A percentile compares a stretch with the other conserved stretches of the same genome.
Conservation (phyloP, 2,329 filamentous ascomycete species). For the Thermothelomyces thermophilus region DNA sequence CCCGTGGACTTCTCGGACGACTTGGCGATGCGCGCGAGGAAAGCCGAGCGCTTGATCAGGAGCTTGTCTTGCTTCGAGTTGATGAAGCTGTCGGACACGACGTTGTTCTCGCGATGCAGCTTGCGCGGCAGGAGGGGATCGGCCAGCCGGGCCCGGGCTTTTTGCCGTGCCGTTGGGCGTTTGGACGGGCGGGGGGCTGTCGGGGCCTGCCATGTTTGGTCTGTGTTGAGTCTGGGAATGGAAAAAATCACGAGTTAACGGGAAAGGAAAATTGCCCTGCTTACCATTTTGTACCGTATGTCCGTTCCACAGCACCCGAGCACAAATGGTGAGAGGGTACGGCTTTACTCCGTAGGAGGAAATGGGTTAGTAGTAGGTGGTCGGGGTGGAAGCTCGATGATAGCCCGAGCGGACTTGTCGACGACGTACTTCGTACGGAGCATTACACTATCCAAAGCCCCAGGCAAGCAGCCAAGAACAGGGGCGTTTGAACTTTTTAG, state of each 20-base stretch:
- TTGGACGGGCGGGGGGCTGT: slow-evolving; percentile 31
- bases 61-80: slow-evolving; percentile 79
- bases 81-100: slow-evolving; percentile 53
- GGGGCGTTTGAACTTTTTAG: slow-evolving; percentile 25
- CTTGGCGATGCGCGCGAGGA: slow-evolving; percentile 71
- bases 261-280: not conserved
- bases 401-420: no score
- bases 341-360: no score
- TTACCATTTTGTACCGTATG: slow-evolving; percentile 2
- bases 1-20: slow-evolving; percentile 36
- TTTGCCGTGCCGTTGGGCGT: slow-evolving; percentile 50
- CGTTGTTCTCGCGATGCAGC: slow-evolving; percentile 45
- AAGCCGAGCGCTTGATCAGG: slow-evolving; percentile 70
- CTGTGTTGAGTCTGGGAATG: not conserved
- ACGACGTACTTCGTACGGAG: no score
- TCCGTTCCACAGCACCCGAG: no score
- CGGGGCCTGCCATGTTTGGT: slow-evolving; percentile 22
- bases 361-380: no score
- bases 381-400: not conserved
- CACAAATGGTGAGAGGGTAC: not conserved
- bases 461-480: no score
- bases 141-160: slow-evolving; percentile 46
- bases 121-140: slow-evolving; percentile 47
- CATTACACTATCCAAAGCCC: no score
- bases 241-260: not conserved